Base-by-base conservation (phyloP, 805 yeast genomes). In the Wickerhamomyces queroliae region DNA sequence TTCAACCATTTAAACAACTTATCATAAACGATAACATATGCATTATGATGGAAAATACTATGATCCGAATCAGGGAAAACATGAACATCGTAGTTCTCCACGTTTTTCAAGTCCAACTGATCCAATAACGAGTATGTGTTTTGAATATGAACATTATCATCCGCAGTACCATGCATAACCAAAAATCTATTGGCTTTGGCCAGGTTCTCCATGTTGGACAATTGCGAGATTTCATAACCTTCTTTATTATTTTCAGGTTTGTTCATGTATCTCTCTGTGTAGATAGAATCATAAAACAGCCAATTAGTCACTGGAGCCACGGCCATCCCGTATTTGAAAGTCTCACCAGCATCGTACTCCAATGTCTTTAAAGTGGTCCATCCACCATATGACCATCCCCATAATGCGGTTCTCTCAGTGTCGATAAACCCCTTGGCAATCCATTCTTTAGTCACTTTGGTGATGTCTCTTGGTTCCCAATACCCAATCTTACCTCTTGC, bases 331-430 rank as follows among this genome's bases (percentile, higher is more conserved):
- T 80, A 93, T 46, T 78, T 78, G 69, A 93, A 90, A 11, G 77
- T 74, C 27, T 75, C 64, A 19, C 88, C 87, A 1, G 65, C 67
- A 60, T 93, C 99, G 23, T 69, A 69, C 61, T 93, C 97, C 37
- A 93, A 64, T 0, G 95, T 83, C 63, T 90, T 91, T 47, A 93
- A 69, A 0, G 99, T 88, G 64, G 89, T 74, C 58, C 80, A 93
- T 0, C 99, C 99, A 36, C 99, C 99, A 57, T 91, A 93, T 12
- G 95, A 85, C 99, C 99, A 93, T 12, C 99, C 99, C 95, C 97
- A 93, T 42, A 91, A 74, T 0, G 95, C 95, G 8, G 87, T 79
- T 43, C 74, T 72, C 4, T 70, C 66, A 15, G 64, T 55, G 55
- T 89, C 84, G 30, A 93, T 83, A 52, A 78, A 89, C 0, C 44